These are phyloP conservation scores for Filobasidium wieringae DNA, from an alignment of 768 basidiomycete genomes.

Conservation along the genomic window DNA sequence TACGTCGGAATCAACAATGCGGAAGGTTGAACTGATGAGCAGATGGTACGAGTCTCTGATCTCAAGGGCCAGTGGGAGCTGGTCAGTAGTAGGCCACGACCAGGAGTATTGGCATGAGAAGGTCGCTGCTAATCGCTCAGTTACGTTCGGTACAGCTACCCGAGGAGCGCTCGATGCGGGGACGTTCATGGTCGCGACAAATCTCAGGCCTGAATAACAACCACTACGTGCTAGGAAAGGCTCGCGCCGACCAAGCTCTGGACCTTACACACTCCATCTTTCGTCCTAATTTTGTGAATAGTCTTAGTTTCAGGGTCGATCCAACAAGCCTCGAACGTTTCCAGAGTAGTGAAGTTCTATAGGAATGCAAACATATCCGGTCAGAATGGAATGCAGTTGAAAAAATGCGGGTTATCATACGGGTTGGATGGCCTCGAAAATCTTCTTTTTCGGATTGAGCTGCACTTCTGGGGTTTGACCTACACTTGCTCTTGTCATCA, in stretches of 20 bases:
- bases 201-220: too few species aligned
- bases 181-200: too few species aligned
- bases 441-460: constrained; percentile 97
- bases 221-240: too few species aligned
- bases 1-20: too few species aligned
- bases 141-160: too few species aligned
- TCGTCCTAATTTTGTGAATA: constrained; percentile 74
- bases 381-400: neutral
- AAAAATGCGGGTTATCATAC: constrained; percentile 38
- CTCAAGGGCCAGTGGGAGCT: too few species aligned
- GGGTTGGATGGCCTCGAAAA: constrained; percentile 93
- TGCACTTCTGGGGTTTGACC: constrained; percentile 54
- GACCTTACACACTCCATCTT: constrained; percentile 63
- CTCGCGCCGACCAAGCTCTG: constrained; percentile 77
- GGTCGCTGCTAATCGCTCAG: too few species aligned
- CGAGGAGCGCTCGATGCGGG: too few species aligned
- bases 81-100: too few species aligned
- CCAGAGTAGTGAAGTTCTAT: constrained; percentile 75
- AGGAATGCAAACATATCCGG: neutral
- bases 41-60: too few species aligned
- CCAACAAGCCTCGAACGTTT: constrained; percentile 83
- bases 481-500: constrained; percentile 43
- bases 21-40: neutral
- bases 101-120: too few species aligned
- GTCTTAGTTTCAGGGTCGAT: constrained; percentile 66